Evolutionary conservation across 1,284 basidiomycete genomes (phyloP), one percentile per base, ranked within the genome.

Genomic region (Anthracocystis setariae): DNA sequence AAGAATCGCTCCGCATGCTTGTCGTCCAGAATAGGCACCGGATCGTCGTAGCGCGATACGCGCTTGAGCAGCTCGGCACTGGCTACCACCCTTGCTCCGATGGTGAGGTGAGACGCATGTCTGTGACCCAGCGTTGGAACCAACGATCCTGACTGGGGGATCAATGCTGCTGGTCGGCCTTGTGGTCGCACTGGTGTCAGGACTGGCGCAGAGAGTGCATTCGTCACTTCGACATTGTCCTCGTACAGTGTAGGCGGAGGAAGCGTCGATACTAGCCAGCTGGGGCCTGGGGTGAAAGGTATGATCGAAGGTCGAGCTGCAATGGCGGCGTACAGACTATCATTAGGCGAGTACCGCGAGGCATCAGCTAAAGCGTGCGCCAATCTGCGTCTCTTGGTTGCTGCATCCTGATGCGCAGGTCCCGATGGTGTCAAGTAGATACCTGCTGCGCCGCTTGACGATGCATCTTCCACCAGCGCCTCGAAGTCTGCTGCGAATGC

Each of bases 1-100:
- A 77, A 81, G 55, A 81, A 79, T 5, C 77, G 78, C 51, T 81
- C 79, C 3, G 78, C 77, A 39, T 72, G 73, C 49, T 73, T 72
- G 55, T 80, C 78, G 70, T 81, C 79, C 42, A 79, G 39, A 43
- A 81, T 57, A 1, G 79, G 75, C 5, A 73, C 49, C 10, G 79
- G 79, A 37, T 81, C 79, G 24, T 61, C 54, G 27, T 49, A 66
- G 2, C 79, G 68, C n/a, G 75, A 72, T 8, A 79, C 63, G 12
- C 73, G 69, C 23, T 73, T 72, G 42, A 73, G 73, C 18, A 79
- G 59, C 13, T 72, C 69, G 4, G 68, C 63, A 10, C 61, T 62
- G 17, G 69, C 62, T 8, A 80, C 68, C 12, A 76, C 62, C 8
- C 78, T 75, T 4, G 73, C 66, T 13, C 70, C 69, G 24, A 67